A percentile compares a stretch with the other conserved stretches of the same genome.
Evolutionary conservation across 371 early-diverging fungal species (phyloP).

Genomic region (Syncephalastrum contaminatum): DNA sequence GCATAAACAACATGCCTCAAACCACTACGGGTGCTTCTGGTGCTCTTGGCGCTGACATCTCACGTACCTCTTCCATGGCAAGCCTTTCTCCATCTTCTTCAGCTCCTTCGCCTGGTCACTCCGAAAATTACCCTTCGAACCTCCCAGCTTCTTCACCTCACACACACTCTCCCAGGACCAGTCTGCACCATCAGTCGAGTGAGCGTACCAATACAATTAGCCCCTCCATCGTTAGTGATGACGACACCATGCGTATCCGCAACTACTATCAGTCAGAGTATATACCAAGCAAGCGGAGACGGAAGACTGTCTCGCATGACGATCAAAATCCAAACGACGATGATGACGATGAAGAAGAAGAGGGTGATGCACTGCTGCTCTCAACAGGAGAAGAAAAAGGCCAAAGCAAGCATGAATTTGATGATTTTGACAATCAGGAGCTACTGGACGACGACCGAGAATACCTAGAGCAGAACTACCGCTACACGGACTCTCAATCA

Average conservation of each 20-base stretch:
- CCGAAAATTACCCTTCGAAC: no score
- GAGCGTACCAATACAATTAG: neutral
- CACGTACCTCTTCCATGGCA: no score
- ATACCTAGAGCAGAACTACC: no score
- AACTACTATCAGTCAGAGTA: neutral
- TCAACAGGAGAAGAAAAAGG: neutral
- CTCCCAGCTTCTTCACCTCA: neutral
- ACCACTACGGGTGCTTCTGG: no score
- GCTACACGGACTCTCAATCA: no score
- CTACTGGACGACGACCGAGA: neutral
- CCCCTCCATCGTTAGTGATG: neutral
- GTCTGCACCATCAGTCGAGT: neutral
- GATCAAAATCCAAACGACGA: slow-evolving; percentile 3
- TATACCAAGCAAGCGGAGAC: neutral
- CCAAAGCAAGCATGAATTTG: slow-evolving; percentile 6
- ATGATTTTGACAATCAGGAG: neutral
- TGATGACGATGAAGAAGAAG: slow-evolving; percentile 1
- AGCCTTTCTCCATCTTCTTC: no score
- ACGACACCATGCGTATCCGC: slow-evolving; percentile 6
- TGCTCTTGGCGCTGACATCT: no score
- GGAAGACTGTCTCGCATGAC: neutral
- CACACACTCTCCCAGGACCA: neutral
- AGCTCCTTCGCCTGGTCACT: no score
- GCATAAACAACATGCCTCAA: no score
- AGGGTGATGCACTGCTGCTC: neutral